Conservation (phyloP, 164 flowering plant genomes). For the Magnolia officinalis region DNA sequence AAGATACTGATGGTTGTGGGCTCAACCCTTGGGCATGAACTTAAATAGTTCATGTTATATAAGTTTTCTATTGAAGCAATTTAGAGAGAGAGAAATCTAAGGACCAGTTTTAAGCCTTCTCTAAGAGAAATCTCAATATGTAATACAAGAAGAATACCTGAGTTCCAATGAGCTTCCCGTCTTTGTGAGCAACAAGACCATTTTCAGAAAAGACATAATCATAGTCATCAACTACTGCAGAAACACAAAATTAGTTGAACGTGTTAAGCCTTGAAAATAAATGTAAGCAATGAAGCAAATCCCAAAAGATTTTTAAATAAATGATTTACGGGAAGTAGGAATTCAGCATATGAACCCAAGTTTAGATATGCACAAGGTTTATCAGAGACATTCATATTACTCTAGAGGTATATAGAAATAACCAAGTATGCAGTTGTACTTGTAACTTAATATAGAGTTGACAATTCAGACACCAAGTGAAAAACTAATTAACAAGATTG, state of each 20-base stretch:
- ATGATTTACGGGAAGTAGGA: neutral
- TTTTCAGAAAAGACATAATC: slow-evolving; percentile 94
- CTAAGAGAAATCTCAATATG: neutral
- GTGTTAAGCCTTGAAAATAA: neutral
- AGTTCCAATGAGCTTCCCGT: slow-evolving; percentile 68
- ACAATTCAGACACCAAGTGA: no score
- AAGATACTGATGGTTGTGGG: neutral
- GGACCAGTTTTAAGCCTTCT: neutral
- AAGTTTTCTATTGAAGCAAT: neutral
- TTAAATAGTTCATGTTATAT: neutral
- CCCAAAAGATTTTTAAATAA: no score
- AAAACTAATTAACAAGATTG: no score
- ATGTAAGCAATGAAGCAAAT: neutral
- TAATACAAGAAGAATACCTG: slow-evolving; percentile 46
- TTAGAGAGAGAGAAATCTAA: neutral
- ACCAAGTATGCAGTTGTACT: no score
- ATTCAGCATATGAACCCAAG: neutral
- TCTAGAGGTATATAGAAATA: no score
- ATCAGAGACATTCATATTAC: neutral
- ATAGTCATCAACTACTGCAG: slow-evolving; percentile 75
- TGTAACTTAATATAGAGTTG: no score
- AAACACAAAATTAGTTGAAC: neutral
- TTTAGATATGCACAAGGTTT: neutral
- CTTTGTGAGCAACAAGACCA: slow-evolving; percentile 94
- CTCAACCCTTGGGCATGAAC: no score